Evolutionary conservation across 2,329 filamentous ascomycete genomes (phyloP).

Genomic region (Stagonosporopsis chrysanthemi): DNA sequence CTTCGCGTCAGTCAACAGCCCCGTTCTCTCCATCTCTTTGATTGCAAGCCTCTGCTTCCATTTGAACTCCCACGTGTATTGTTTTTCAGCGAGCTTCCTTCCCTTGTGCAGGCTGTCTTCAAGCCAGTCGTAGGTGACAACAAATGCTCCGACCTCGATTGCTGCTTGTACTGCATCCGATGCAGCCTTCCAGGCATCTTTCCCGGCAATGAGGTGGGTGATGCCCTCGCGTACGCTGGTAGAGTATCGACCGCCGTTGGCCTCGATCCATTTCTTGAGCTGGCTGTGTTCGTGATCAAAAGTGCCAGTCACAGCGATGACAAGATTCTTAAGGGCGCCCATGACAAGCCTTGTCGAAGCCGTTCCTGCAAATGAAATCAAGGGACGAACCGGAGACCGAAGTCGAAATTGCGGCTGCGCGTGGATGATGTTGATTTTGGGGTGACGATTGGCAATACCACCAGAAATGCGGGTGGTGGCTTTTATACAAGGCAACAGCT

Average conservation of each 20-base stretch:
- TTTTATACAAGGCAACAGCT: neutral
- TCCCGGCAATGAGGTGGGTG: slow-evolving; percentile 76
- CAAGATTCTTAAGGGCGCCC: slow-evolving; percentile 59
- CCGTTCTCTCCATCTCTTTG: slow-evolving; percentile 39
- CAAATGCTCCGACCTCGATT: slow-evolving; percentile 27
- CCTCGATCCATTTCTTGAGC: slow-evolving; percentile 70
- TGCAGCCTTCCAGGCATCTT: slow-evolving; percentile 65
- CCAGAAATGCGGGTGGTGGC: neutral
- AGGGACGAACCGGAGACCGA: neutral
- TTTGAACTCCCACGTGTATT: slow-evolving; percentile 44
- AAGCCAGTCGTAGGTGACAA: slow-evolving; percentile 56
- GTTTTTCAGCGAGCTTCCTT: slow-evolving; percentile 42
- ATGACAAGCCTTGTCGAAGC: slow-evolving; percentile 22
- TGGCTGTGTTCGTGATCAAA: slow-evolving; percentile 61
- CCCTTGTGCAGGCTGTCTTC: slow-evolving; percentile 56
- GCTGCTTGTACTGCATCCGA: slow-evolving; percentile 44
- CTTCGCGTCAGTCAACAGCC: slow-evolving; percentile 32
- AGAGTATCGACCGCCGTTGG: slow-evolving; percentile 67
- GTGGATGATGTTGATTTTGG: neutral
- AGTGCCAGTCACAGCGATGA: slow-evolving; percentile 66
- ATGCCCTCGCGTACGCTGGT: slow-evolving; percentile 61
- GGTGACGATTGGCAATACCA: neutral
- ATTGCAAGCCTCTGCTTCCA: slow-evolving; percentile 43
- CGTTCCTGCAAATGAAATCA: neutral
- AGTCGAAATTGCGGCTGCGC: neutral